These are phyloP conservation scores for Globisporangium emineosum DNA, from an alignment of 352 stramenopile species.

Conservation along the genomic window DNA sequence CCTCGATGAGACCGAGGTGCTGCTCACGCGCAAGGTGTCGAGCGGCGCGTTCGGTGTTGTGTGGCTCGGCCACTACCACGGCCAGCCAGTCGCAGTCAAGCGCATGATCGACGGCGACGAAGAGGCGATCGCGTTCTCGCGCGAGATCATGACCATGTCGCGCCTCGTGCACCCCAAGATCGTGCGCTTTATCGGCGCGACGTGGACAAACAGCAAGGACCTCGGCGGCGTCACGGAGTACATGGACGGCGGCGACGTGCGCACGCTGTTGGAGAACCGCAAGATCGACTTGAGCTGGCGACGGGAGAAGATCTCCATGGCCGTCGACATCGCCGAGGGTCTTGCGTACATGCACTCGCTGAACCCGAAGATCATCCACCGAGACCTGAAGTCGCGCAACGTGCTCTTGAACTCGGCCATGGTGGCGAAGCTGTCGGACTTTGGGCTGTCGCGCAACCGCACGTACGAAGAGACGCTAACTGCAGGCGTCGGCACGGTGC, in stretches of 20 bases:
- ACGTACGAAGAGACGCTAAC: constrained; percentile 86
- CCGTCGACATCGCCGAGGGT: constrained; percentile 76
- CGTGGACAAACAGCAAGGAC: constrained; percentile 78
- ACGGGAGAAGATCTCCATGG: constrained; percentile 83
- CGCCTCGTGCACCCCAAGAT: constrained; percentile 78
- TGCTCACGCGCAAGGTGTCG: constrained; percentile 81
- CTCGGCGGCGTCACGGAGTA: constrained; percentile 81
- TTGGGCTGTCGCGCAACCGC: constrained; percentile 77
- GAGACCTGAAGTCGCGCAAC: constrained; percentile 83
- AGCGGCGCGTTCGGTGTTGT: constrained; percentile 80
- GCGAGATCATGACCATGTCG: constrained; percentile 85
- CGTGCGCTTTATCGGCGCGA: constrained; percentile 83
- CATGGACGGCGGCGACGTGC: constrained; percentile 84
- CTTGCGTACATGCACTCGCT: constrained; percentile 85
- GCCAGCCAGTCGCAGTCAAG: constrained; percentile 82
- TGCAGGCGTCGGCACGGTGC: constrained; percentile 76
- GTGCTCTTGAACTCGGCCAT: constrained; percentile 75
- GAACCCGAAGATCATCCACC: constrained; percentile 81
- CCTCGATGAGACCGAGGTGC: constrained; percentile 78
- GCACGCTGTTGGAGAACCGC: constrained; percentile 74
- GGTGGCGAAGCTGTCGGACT: constrained; percentile 85
- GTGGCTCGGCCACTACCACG: constrained; percentile 86
- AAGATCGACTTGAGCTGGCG: constrained; percentile 82
- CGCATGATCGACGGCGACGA: constrained; percentile 84
- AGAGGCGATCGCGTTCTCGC: constrained; percentile 67